Evolutionary conservation across 257 asterid species (phyloP).

Genomic region (Capsicum chinense): DNA sequence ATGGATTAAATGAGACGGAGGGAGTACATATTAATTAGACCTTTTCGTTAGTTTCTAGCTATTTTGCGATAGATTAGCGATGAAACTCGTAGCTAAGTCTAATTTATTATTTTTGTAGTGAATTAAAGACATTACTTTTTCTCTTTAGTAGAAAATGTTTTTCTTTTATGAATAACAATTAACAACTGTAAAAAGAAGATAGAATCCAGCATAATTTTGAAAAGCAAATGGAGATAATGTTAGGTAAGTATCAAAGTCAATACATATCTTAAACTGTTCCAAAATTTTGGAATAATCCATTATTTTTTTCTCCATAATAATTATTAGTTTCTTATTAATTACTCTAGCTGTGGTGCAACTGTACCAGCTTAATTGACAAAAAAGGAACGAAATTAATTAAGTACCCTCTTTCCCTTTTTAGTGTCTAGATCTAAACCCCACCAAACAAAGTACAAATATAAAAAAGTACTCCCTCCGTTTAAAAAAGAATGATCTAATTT

Average conservation of each 20-base stretch:
- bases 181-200: background rate
- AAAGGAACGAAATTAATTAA: background rate
- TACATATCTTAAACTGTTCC: background rate
- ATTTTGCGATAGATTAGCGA: background rate
- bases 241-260: constrained; percentile 16
- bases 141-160: too few species aligned
- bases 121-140: background rate
- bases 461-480: background rate
- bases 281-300: background rate
- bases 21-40: too few species aligned
- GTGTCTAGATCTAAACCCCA: background rate
- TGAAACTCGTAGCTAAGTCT: background rate
- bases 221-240: background rate
- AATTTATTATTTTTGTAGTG: background rate
- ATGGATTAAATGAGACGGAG: too few species aligned
- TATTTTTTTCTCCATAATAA: background rate
- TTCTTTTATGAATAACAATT: background rate
- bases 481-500: too few species aligned
- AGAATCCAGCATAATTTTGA: background rate
- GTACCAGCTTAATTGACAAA: constrained; percentile 25
- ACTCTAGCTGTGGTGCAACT: background rate
- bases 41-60: background rate
- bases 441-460: background rate
- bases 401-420: background rate
- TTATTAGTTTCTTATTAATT: background rate